Evolutionary conservation across 2,329 filamentous ascomycete species (phyloP), one percentile per base, ranked within the genome.

Genomic region (Diaporthe australafricana): DNA sequence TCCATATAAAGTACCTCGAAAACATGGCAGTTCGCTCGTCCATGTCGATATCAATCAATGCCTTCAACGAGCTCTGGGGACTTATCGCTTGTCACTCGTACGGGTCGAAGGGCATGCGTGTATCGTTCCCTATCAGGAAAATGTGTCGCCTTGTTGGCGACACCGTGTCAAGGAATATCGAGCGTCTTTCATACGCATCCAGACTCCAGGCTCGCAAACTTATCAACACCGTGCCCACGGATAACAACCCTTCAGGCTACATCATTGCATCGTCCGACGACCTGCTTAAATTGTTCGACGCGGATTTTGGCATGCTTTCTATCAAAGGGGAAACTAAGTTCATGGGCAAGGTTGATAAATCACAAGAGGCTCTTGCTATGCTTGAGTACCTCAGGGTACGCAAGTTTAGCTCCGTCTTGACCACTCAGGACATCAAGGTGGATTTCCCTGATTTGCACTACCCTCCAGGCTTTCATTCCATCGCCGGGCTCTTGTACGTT

Each of bases 11-110:
- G 78, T 98, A 97, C 76, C 85, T 98, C 3, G 88, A 84, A 7
- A 95, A 98, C 78, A 98, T 98, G 95, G 92, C 91, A 9, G 94
- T 97, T 0, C 90, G 94, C n/a, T 94, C 94, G 0, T 97, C 94
- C 75, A 98, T 98, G 94, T 97, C 94, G 0, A 95, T 98, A 73
- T 97, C 94, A 1, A 93, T 98, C 78, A 96, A 94, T 75, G 93
- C 93, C 0, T 96, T 97, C 76, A 87, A 89, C 75, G 93, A 97
- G 76, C 83, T 98, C 0, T 98, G 95, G 95, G 95, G 95, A 0
- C 83, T 98, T 35, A 94, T 98, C 50, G 91, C 94, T 1, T 97
- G 94, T 73, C 95, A 98, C 78, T 90, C 92, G 0, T 97, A 97
- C 76, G 94, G 93, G 0, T 72, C 81, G 2, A 88, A 87, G 55